These are phyloP conservation scores for Thinopyrum elongatum DNA, from an alignment of 176 grass and related monocot genomes.

Conservation along the genomic window DNA sequence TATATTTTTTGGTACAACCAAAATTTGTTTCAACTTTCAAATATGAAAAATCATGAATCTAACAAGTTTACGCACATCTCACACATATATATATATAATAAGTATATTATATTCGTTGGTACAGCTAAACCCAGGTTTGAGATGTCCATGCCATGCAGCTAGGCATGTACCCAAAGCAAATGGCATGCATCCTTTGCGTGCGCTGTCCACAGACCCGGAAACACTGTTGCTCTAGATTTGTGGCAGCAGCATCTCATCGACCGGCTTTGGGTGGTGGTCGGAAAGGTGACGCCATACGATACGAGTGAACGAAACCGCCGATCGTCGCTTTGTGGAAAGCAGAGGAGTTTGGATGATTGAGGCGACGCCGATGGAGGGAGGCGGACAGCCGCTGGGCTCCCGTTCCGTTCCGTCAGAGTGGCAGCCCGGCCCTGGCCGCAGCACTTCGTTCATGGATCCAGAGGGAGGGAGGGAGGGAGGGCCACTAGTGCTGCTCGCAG, in stretches of 20 bases:
- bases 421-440: not conserved
- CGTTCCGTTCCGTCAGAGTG: slow-evolving; percentile 16
- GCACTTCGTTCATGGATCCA: not conserved
- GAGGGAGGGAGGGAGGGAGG: not conserved
- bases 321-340: not conserved
- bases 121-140: not conserved
- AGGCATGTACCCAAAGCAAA: not conserved
- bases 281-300: not conserved
- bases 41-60: no score
- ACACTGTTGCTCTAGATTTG: not conserved
- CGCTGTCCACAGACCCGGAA: not conserved
- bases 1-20: no score
- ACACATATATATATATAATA: no score
- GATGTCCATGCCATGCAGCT: not conserved
- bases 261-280: not conserved
- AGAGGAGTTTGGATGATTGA: not conserved
- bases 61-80: no score
- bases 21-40: no score
- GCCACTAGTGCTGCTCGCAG: not conserved
- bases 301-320: not conserved
- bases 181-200: not conserved
- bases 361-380: not conserved
- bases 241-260: slow-evolving; percentile 9
- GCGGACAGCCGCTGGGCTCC: not conserved
- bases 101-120: no score